Conservation (phyloP, 78 protist genomes). For the Dictyostelium discoideum region DNA sequence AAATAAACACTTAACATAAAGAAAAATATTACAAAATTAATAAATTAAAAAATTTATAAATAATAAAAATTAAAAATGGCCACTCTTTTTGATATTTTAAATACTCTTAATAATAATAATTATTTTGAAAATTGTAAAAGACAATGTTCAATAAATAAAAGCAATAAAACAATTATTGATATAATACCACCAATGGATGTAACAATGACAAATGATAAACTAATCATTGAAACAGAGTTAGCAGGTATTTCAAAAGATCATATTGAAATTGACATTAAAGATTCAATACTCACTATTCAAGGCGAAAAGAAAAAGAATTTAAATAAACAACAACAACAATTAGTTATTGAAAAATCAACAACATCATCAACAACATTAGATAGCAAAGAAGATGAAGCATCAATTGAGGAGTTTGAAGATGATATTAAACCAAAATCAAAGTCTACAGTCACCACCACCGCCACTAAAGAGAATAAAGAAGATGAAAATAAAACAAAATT, state of each 20-base stretch:
- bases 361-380: background rate
- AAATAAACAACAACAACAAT: background rate
- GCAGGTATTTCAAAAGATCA: background rate
- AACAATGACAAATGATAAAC: background rate
- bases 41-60: too few relatives aligned
- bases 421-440: background rate
- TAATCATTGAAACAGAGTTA: background rate
- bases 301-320: background rate
- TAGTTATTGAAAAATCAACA: background rate
- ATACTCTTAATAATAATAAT: too few relatives aligned
- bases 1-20: too few relatives aligned
- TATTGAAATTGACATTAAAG: background rate
- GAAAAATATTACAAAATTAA: too few relatives aligned
- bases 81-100: background rate
- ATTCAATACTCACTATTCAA: background rate
- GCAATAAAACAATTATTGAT: too few relatives aligned
- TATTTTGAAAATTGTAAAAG: background rate
- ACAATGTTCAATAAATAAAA: background rate
- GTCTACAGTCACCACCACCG: background rate
- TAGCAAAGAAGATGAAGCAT: background rate
- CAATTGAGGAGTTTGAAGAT: background rate
- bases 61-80: background rate
- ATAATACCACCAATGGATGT: background rate
- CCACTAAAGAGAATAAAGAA: background rate
- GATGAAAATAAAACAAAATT: background rate